phyloP scores from a whole-genome alignment of 208 protist species.

The Acanthamoeba triangularis region DNA sequence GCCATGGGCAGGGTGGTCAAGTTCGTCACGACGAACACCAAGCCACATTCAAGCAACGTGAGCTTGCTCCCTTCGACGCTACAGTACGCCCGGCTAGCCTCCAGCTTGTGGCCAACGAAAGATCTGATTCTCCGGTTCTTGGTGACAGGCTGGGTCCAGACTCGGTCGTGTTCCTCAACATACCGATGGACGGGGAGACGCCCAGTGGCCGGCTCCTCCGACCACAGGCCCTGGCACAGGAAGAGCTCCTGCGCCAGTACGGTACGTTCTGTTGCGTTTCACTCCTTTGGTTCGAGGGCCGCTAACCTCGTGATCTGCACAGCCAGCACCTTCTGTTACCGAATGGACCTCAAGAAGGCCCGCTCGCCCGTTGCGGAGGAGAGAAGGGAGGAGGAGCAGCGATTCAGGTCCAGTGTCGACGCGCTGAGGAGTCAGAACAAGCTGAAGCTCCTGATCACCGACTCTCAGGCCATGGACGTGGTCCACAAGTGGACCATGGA shows the following conservation, averaged over 20 bases:
- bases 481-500: conserved; percentile 86
- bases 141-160: conserved; percentile 61
- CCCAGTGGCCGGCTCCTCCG: conserved; percentile 81
- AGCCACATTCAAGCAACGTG: neutral
- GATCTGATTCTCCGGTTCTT: neutral
- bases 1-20: conserved; percentile 50
- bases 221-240: conserved; percentile 85
- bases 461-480: conserved; percentile 88
- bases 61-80: conserved; percentile 48
- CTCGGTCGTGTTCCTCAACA: conserved; percentile 84
- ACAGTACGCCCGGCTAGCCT: neutral
- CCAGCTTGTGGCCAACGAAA: neutral
- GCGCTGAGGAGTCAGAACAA: neutral
- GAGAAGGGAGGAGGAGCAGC: conserved; percentile 61
- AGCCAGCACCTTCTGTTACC: conserved; percentile 82
- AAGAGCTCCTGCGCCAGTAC: conserved; percentile 81
- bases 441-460: conserved; percentile 85
- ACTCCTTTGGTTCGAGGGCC: no score
- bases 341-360: conserved; percentile 85
- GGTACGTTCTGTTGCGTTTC: neutral
- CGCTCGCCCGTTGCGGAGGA: neutral
- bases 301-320: neutral
- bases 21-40: neutral
- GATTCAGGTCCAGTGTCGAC: conserved; percentile 74
- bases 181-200: conserved; percentile 87